These are phyloP conservation scores for Curvularia sp. DNA, from an alignment of 2,329 filamentous ascomycete species.

Conservation along the genomic window DNA sequence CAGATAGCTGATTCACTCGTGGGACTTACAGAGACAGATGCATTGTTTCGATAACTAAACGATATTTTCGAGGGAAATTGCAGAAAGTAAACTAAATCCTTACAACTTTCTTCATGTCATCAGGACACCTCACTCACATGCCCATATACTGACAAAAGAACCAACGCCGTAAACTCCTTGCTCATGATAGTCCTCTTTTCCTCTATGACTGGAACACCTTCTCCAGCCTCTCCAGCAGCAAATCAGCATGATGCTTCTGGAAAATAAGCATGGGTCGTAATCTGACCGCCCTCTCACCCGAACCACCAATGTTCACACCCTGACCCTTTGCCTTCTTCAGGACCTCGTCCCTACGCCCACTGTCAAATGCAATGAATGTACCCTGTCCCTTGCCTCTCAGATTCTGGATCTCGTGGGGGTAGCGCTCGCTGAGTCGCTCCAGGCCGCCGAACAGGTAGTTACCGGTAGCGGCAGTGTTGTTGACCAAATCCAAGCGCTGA, in stretches of 20 bases:
- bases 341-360: constrained; percentile 79
- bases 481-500: constrained; percentile 76
- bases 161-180: constrained; percentile 2
- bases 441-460: constrained; percentile 79
- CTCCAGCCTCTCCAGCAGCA: constrained; percentile 79
- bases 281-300: constrained; percentile 76
- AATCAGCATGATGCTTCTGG: constrained; percentile 88
- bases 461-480: constrained; percentile 78
- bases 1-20: neutral
- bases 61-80: neutral
- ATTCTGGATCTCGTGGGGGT: constrained; percentile 80
- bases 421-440: constrained; percentile 70
- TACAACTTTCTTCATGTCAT: neutral
- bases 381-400: constrained; percentile 86
- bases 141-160: neutral
- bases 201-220: constrained; percentile 66
- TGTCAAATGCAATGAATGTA: constrained; percentile 93
- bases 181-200: neutral
- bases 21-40: neutral
- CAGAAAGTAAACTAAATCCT: neutral
- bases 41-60: neutral
- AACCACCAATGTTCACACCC: constrained; percentile 88
- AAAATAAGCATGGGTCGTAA: constrained; percentile 91
- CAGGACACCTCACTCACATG: neutral
- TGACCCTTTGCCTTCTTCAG: constrained; percentile 77